phyloP scores from a whole-genome alignment of 2,329 filamentous ascomycete species.

The Graphium sp. region DNA sequence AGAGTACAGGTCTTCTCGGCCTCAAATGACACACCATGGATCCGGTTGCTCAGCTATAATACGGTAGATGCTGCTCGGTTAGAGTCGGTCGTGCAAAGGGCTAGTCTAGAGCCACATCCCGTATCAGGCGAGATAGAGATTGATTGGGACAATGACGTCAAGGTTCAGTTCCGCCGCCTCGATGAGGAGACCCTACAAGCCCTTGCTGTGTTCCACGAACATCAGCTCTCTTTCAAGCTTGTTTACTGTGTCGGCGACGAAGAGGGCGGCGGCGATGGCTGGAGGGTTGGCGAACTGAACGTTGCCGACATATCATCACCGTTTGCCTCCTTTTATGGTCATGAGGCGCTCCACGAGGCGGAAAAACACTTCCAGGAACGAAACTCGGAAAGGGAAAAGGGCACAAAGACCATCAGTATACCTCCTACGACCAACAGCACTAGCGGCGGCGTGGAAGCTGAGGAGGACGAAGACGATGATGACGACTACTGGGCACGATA shows the following conservation, averaged over 20 bases:
- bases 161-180: constrained; percentile 47
- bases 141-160: constrained; percentile 47
- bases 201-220: constrained; percentile 41
- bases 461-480: constrained; percentile 43
- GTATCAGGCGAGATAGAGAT: constrained; percentile 67
- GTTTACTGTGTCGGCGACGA: constrained; percentile 54
- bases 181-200: constrained; percentile 63
- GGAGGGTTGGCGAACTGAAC: constrained; percentile 57
- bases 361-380: constrained; percentile 33
- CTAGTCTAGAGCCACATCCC: constrained; percentile 62
- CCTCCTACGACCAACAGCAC: constrained; percentile 7
- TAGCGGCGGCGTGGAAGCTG: constrained; percentile 10
- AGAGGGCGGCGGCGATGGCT: constrained; percentile 43
- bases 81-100: constrained; percentile 40
- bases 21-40: constrained; percentile 48
- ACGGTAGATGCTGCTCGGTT: constrained; percentile 36
- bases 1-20: constrained; percentile 48
- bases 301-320: constrained; percentile 38
- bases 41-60: constrained; percentile 57
- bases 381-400: constrained; percentile 8
- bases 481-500: constrained; percentile 72
- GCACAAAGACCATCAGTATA: too few relatives aligned
- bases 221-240: constrained; percentile 44
- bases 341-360: constrained; percentile 37
- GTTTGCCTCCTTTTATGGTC: constrained; percentile 34